Evolutionary conservation across 1,284 basidiomycete genomes (phyloP).

Genomic region (Sporisorium sorghi): DNA sequence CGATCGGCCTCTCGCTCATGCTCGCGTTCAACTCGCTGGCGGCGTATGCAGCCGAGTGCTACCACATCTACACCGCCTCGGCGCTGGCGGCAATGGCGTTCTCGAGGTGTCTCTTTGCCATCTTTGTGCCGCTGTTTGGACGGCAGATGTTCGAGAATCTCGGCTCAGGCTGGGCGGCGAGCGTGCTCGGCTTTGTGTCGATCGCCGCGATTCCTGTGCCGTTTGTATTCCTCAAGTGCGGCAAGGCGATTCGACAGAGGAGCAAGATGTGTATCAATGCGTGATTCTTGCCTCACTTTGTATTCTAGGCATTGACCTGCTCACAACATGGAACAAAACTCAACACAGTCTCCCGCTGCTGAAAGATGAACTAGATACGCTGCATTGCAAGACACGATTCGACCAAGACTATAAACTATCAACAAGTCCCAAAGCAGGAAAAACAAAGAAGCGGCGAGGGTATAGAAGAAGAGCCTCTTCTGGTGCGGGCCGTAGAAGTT

Average conservation of each 20-base stretch:
- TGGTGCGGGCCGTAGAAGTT: constrained; percentile 43
- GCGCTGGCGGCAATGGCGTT: constrained; percentile 50
- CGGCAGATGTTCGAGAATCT: constrained; percentile 37
- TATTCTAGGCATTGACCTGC: constrained; percentile 11
- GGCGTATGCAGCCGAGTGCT: constrained; percentile 48
- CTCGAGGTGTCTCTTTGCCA: constrained; percentile 46
- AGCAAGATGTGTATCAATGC: constrained; percentile 45
- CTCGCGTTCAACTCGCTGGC: constrained; percentile 46
- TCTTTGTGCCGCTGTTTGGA: constrained; percentile 47
- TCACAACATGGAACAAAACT: not conserved
- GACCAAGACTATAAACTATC: not conserved
- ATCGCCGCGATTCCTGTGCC: constrained; percentile 36
- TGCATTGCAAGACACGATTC: constrained; percentile 6
- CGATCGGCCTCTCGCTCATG: constrained; percentile 39
- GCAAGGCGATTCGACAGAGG: constrained; percentile 38
- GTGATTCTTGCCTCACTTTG: constrained; percentile 2
- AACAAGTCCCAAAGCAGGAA: not conserved
- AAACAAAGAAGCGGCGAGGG: constrained; percentile 7
- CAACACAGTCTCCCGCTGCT: not conserved
- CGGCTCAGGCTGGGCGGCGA: constrained; percentile 35
- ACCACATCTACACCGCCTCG: constrained; percentile 49
- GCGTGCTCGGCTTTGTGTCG: constrained; percentile 33
- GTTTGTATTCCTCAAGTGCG: constrained; percentile 45
- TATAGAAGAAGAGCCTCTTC: constrained; percentile 13
- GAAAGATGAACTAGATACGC: not conserved